Base-by-base conservation (phyloP, 805 yeast genomes). In the Ogataea polymorpha region DNA sequence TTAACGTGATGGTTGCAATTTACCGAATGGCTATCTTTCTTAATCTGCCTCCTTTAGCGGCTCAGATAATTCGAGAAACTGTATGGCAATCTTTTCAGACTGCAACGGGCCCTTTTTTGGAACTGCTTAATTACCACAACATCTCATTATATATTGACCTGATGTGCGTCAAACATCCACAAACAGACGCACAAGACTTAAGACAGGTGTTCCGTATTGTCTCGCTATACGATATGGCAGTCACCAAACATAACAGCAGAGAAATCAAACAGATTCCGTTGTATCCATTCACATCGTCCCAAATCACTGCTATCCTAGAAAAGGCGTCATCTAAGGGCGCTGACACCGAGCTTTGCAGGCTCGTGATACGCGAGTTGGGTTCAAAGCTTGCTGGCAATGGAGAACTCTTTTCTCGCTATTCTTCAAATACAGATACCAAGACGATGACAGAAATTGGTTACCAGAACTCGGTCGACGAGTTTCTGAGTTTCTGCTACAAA, bases 401-500 rank as follows among this genome's bases (percentile, higher is more conserved):
- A 13, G 34, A 41, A n/a, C 25, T 21, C 1, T 28, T 44, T 10
- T 7, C 39, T 4, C 21, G 18, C 20, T 35, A 32, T 23, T 32
- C 32, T 17, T 13, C 26, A 1, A 17, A 32, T 3, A 17, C 20
- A 6, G 21, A 11, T 6, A 13, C 36, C 4, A 32, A 41, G n/a
- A 36, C 43, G 10, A 36, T 55, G 16, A 28, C 43, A 10, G 46
- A 46, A 15, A 17, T 52, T 3, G 36, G 44, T 12, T 48, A 46
- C 34, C 39, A 37, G 17, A 49, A 50, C 33, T 33, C 53, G n/a
- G 39, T 54, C 18, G 58, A 58, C 14, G 42, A 40, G 14, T 62
- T 58, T 33, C 45, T 62, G n/a, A 45, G 48, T 11, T 54, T 55
- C 32, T 48, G 60, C 32, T 65, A 65, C 37, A 24, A 42, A 16